Conservation (phyloP, 768 basidiomycete species). For the Tremella mesenterica region DNA sequence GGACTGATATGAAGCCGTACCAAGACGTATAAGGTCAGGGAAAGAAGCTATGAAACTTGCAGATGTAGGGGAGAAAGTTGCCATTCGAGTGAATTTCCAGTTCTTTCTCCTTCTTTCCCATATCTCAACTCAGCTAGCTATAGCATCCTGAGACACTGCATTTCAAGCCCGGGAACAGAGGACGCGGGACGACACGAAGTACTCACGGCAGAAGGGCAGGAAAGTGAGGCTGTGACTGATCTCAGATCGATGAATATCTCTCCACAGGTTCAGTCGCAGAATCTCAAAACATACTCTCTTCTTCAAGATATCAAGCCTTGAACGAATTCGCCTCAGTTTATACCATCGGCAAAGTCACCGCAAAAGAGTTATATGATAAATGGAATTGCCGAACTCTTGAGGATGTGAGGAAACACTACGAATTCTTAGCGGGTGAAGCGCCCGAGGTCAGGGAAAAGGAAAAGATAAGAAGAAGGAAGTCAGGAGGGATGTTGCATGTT, state of each 20-base stretch:
- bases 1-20: conserved; percentile 39
- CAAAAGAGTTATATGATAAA: conserved; percentile 36
- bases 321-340: conserved; percentile 38
- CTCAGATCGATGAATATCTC: conserved; percentile 42
- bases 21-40: conserved; percentile 33
- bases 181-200: too few species aligned
- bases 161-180: too few species aligned
- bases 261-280: conserved; percentile 30
- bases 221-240: too few species aligned
- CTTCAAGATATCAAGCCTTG: conserved; percentile 28
- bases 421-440: conserved; percentile 26
- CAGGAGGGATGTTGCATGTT: conserved; percentile 39
- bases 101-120: background rate
- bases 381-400: conserved; percentile 51
- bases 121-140: too few species aligned
- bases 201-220: too few species aligned
- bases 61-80: conserved; percentile 40
- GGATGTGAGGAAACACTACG: conserved; percentile 49
- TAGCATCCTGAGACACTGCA: too few species aligned
- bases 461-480: conserved; percentile 28
- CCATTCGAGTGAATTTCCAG: conserved; percentile 25
- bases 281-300: conserved; percentile 29
- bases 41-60: conserved; percentile 34
- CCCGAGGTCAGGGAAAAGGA: conserved; percentile 52
- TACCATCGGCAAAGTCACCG: conserved; percentile 38